Percentiles rank a stretch among this genome's conserved stretches.
phyloP scores from a whole-genome alignment of 306 rosid genomes.

The Gillenia trifoliata region DNA sequence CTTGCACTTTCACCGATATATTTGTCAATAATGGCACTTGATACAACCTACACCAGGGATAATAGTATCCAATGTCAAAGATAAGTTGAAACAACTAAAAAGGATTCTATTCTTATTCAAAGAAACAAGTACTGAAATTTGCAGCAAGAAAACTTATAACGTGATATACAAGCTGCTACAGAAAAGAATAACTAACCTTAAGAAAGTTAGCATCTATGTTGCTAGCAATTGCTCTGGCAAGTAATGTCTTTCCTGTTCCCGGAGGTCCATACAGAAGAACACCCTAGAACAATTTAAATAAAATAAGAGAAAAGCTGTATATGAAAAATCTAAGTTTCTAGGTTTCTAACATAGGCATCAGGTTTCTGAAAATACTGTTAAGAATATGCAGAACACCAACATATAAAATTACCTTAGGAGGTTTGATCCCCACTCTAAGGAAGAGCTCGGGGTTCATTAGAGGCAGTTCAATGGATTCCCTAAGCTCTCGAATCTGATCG shows the following conservation, averaged over 20 bases:
- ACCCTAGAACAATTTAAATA: constrained; percentile 50
- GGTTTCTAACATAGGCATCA: neutral
- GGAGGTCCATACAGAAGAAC: constrained; percentile 99
- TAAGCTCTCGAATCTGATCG: constrained; percentile 94
- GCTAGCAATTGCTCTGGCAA: constrained; percentile 95
- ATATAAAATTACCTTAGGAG: constrained; percentile 69
- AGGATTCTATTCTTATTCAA: neutral
- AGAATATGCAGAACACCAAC: neutral
- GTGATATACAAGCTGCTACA: neutral
- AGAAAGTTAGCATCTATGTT: constrained; percentile 93
- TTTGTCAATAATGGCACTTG: constrained; percentile 94
- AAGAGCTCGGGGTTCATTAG: constrained; percentile 98
- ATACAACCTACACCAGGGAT: constrained; percentile 61
- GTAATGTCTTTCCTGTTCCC: constrained; percentile 93
- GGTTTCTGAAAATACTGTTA: neutral
- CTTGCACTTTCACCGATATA: constrained; percentile 96
- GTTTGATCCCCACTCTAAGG: constrained; percentile 91
- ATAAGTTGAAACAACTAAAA: neutral
- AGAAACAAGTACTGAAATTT: neutral
- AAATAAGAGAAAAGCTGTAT: neutral
- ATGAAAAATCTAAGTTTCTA: neutral
- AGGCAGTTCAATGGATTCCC: constrained; percentile 92
- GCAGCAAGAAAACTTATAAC: neutral
- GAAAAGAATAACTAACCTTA: constrained; percentile 46
- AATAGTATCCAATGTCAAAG: neutral